phyloP scores from a whole-genome alignment of 352 stramenopile genomes.

The Globisporangium cystogenes region DNA sequence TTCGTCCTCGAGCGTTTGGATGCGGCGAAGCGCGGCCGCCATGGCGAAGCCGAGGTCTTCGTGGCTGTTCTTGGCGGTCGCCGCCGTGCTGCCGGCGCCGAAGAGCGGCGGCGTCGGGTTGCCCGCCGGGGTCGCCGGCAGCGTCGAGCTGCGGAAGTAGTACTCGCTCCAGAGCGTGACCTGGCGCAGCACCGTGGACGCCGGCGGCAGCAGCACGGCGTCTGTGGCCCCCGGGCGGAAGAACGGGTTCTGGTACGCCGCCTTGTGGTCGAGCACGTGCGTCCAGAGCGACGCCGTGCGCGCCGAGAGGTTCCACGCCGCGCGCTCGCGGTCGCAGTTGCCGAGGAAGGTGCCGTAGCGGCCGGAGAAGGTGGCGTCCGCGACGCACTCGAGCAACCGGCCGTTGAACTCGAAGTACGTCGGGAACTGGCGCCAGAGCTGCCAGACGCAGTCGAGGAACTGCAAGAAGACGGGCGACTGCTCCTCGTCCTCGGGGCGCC shows the following conservation, averaged over 20 bases:
- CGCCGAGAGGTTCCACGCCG: conserved; percentile 33
- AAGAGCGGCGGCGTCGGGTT: conserved; percentile 51
- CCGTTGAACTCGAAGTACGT: conserved; percentile 86
- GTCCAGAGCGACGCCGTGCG: conserved; percentile 74
- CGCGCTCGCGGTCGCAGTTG: conserved; percentile 82
- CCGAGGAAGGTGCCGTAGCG: conserved; percentile 84
- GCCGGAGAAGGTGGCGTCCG: conserved; percentile 66
- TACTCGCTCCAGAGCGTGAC: conserved; percentile 79
- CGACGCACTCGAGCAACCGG: conserved; percentile 58
- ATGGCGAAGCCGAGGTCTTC: conserved; percentile 63
- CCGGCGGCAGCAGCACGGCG: conserved; percentile 45
- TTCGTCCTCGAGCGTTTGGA: conserved; percentile 53
- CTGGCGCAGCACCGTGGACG: conserved; percentile 51
- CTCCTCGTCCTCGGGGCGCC: conserved; percentile 68
- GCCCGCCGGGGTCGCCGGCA: conserved; percentile 26
- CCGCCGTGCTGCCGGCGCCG: background rate
- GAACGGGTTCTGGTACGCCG: conserved; percentile 65
- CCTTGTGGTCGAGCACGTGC: conserved; percentile 36
- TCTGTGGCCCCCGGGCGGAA: conserved; percentile 37
- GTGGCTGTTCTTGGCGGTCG: conserved; percentile 17
- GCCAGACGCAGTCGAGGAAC: conserved; percentile 88
- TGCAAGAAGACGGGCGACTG: conserved; percentile 87
- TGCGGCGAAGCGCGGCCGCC: conserved; percentile 37
- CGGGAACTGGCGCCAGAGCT: conserved; percentile 74
- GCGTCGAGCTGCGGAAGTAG: conserved; percentile 60